phyloP scores from a whole-genome alignment of 768 basidiomycete genomes.

The Leccinum ochraceum region DNA sequence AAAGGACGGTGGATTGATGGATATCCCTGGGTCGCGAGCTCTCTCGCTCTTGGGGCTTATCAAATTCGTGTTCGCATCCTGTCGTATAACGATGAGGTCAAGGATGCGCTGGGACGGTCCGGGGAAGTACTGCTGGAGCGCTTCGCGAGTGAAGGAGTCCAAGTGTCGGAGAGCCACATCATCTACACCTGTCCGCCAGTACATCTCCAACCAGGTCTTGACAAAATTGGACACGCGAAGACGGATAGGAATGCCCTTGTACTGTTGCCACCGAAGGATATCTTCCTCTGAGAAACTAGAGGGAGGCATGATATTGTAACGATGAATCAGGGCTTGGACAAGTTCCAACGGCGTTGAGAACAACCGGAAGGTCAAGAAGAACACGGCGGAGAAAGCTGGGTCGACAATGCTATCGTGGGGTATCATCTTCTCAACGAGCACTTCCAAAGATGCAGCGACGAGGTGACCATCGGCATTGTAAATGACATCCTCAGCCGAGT shows the following conservation, averaged over 20 bases:
- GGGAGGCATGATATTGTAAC: slow-evolving; percentile 82
- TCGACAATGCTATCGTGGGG: slow-evolving; percentile 92
- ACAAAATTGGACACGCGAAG: slow-evolving; percentile 90
- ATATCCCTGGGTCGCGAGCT: slow-evolving; percentile 73
- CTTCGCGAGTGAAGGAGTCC: slow-evolving; percentile 61
- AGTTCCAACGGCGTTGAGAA: slow-evolving; percentile 82
- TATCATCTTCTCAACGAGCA: slow-evolving; percentile 96
- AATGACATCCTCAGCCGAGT: slow-evolving; percentile 79
- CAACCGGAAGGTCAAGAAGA: slow-evolving; percentile 94
- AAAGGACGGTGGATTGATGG: slow-evolving; percentile 59
- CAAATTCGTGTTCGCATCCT: slow-evolving; percentile 45
- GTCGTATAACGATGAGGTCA: slow-evolving; percentile 62
- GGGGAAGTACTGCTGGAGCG: slow-evolving; percentile 61
- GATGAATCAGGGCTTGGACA: slow-evolving; percentile 71
- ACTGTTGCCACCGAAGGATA: slow-evolving; percentile 75
- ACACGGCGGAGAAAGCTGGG: slow-evolving; percentile 80
- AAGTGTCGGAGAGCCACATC: slow-evolving; percentile 58
- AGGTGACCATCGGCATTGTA: slow-evolving; percentile 91
- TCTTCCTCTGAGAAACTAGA: slow-evolving; percentile 56
- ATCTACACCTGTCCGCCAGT: slow-evolving; percentile 84
- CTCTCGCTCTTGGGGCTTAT: slow-evolving; percentile 64
- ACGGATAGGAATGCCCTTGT: slow-evolving; percentile 88
- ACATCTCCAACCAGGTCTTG: slow-evolving; percentile 90
- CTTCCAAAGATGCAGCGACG: slow-evolving; percentile 86
- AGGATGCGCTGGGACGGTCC: slow-evolving; percentile 71